Percentiles rank a stretch among this genome's conserved stretches.
phyloP scores from a whole-genome alignment of 2,329 filamentous ascomycete species.

The Colletotrichum sp. region DNA sequence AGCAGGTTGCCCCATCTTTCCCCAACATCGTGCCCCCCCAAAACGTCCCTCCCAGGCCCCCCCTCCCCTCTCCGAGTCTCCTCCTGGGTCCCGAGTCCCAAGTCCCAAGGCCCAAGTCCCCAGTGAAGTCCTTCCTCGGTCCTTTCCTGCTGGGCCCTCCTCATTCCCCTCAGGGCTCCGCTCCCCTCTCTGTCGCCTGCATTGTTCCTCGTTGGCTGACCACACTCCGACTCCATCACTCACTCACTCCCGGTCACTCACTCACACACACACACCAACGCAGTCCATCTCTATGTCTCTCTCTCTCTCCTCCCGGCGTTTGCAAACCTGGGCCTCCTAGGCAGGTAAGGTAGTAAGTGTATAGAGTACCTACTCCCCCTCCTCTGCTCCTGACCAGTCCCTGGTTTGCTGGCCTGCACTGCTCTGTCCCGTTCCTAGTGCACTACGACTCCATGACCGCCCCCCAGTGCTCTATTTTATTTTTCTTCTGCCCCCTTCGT shows the following conservation, averaged over 20 bases:
- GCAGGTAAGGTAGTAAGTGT: background rate
- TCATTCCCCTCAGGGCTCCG: constrained; percentile 6
- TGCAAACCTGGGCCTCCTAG: background rate
- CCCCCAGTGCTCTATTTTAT: background rate
- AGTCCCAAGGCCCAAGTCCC: background rate
- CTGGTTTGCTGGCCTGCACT: background rate
- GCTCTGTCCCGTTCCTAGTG: background rate
- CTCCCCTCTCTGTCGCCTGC: background rate
- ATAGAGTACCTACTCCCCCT: background rate
- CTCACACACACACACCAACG: background rate
- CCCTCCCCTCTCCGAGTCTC: background rate
- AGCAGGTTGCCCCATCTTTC: constrained; percentile 20
- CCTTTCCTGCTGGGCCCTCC: constrained; percentile 4
- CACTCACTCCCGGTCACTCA: background rate
- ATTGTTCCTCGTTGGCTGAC: background rate
- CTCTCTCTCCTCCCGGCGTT: background rate
- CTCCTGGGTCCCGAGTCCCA: background rate
- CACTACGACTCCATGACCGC: background rate
- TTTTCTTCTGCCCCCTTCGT: constrained; percentile 5
- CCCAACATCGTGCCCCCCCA: constrained; percentile 14
- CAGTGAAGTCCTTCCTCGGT: background rate
- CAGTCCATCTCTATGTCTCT: background rate
- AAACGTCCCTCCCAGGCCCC: background rate
- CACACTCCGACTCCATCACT: background rate
- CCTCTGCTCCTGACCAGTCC: background rate